phyloP scores from a whole-genome alignment of 257 asterid species.

The Fraxinus pennsylvanica region DNA sequence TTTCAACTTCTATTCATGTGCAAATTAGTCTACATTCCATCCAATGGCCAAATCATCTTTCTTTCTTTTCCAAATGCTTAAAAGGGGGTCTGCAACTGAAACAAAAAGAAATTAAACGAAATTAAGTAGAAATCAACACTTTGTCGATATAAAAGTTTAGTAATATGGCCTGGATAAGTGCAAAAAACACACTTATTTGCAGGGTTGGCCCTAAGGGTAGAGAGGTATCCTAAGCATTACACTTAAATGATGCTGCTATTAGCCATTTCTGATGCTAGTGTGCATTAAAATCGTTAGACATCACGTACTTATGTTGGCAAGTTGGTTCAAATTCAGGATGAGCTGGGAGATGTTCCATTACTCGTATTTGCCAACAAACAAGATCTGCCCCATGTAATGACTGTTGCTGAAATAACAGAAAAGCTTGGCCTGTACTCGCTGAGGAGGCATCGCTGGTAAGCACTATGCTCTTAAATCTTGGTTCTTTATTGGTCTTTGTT shows the following conservation, averaged over 20 bases:
- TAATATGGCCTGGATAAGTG: too few relatives aligned
- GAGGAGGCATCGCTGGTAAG: background rate
- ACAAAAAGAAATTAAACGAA: too few relatives aligned
- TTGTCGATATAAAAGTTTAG: too few relatives aligned
- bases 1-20: too few relatives aligned
- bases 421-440: constrained; percentile 21
- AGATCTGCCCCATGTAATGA: constrained; percentile 24
- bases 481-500: background rate
- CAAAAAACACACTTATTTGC: background rate
- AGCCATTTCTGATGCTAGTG: background rate
- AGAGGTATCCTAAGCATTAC: background rate
- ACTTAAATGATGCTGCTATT: background rate
- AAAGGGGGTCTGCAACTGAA: too few relatives aligned
- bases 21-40: too few relatives aligned
- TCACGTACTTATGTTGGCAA: background rate
- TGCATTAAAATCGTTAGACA: background rate
- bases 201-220: background rate
- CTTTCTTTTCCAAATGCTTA: too few relatives aligned
- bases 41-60: too few relatives aligned
- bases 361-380: constrained; percentile 24
- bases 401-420: constrained; percentile 18
- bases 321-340: constrained; percentile 7
- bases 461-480: background rate
- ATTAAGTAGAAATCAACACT: too few relatives aligned
- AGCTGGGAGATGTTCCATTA: constrained; percentile 20